These are phyloP conservation scores for Suillus alpinus DNA, from an alignment of 768 basidiomycete genomes.

Conservation along the genomic window DNA sequence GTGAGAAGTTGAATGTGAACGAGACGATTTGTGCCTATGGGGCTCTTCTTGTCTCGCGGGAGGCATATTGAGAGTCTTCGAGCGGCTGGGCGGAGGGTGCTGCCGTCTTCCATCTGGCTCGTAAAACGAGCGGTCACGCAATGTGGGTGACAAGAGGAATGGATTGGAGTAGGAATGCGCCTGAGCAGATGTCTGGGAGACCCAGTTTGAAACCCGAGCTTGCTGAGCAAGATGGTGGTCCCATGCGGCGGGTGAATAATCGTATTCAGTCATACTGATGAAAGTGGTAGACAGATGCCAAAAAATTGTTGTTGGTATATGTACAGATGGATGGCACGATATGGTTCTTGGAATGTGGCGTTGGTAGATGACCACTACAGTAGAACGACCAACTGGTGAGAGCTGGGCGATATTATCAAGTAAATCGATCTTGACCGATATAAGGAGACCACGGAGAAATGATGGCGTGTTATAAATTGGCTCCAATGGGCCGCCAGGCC, in stretches of 20 bases:
- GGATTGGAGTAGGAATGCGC: slow-evolving; percentile 27
- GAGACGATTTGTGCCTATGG: slow-evolving; percentile 19
- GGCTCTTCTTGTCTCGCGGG: slow-evolving; percentile 15
- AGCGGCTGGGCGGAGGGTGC: slow-evolving; percentile 8
- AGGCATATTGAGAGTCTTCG: not conserved
- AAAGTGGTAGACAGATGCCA: slow-evolving; percentile 9
- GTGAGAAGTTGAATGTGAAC: slow-evolving; percentile 24
- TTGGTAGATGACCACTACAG: not conserved
- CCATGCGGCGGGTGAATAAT: slow-evolving; percentile 55
- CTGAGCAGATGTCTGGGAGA: slow-evolving; percentile 37
- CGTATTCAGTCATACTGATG: slow-evolving; percentile 55
- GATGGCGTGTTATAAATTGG: slow-evolving; percentile 6
- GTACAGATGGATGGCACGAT: slow-evolving; percentile 5
- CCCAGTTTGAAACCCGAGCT: slow-evolving; percentile 49
- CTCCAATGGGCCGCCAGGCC: slow-evolving; percentile 1
- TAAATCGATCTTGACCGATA: slow-evolving; percentile 11
- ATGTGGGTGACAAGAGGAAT: slow-evolving; percentile 26
- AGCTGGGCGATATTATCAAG: not conserved
- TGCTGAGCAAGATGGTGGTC: slow-evolving; percentile 47
- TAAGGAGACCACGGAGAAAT: slow-evolving; percentile 4
- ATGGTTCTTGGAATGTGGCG: slow-evolving; percentile 1
- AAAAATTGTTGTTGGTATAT: slow-evolving; percentile 14
- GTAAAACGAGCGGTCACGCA: slow-evolving; percentile 30
- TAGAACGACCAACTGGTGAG: not conserved
- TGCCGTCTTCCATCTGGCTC: slow-evolving; percentile 1